These are phyloP conservation scores for Eucalyptus regnans DNA, from an alignment of 345 rosid genomes.

Conservation along the genomic window DNA sequence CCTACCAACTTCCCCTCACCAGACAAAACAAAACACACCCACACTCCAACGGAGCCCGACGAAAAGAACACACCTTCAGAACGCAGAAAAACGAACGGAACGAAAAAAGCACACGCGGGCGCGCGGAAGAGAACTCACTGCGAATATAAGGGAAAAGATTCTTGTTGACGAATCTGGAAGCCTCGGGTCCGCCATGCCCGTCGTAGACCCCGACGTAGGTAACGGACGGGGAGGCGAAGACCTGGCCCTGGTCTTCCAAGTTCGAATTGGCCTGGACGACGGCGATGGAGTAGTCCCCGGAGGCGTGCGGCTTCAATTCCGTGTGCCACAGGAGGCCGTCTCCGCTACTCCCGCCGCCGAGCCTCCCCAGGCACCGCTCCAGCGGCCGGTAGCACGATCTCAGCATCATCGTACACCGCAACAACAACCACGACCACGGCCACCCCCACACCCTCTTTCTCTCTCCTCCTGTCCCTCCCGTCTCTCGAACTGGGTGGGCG, in stretches of 20 bases:
- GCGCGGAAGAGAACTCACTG: slow-evolving; percentile 17
- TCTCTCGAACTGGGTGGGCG: neutral
- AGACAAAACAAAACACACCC: neutral
- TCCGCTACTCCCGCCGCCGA: slow-evolving; percentile 29
- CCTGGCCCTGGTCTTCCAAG: slow-evolving; percentile 91
- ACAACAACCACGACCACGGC: neutral
- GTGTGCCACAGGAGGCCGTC: slow-evolving; percentile 78
- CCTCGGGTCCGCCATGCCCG: slow-evolving; percentile 98
- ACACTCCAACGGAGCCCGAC: neutral
- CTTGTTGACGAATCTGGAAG: slow-evolving; percentile 80
- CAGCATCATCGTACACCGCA: slow-evolving; percentile 26
- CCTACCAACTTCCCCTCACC: neutral
- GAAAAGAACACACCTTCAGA: neutral
- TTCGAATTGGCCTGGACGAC: slow-evolving; percentile 84
- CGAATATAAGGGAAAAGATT: slow-evolving; percentile 73
- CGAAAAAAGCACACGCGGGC: neutral
- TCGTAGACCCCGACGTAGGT: slow-evolving; percentile 89
- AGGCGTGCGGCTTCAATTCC: slow-evolving; percentile 69
- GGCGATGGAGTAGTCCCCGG: slow-evolving; percentile 91
- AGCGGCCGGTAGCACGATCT: slow-evolving; percentile 56
- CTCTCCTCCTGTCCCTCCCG: neutral
- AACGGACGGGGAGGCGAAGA: slow-evolving; percentile 57
- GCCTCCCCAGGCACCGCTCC: slow-evolving; percentile 59
- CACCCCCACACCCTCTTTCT: neutral
- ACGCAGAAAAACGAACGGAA: neutral